Percentiles rank a stretch among this genome's conserved stretches.
Conservation (phyloP, 768 basidiomycete genomes). For the Fistulinella prunicolor region DNA sequence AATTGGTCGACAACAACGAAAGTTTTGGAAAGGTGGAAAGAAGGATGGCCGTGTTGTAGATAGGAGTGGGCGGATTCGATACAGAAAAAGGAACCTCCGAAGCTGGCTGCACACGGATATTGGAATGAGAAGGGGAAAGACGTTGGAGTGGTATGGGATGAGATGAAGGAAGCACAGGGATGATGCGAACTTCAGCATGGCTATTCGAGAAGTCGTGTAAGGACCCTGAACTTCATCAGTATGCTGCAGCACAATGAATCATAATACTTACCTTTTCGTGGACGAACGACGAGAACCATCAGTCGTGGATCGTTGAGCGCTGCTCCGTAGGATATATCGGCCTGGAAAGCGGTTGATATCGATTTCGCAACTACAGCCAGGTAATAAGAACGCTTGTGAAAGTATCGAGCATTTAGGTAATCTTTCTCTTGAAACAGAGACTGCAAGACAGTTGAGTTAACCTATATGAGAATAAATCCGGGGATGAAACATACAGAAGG, state of each 20-base stretch:
- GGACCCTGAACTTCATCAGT: constrained; percentile 39
- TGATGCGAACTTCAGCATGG: constrained; percentile 68
- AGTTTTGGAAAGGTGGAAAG: constrained; percentile 36
- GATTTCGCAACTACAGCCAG: constrained; percentile 73
- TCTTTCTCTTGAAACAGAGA: constrained; percentile 94
- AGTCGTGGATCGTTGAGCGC: constrained; percentile 58
- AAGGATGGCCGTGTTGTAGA: constrained; percentile 78
- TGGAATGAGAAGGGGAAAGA: constrained; percentile 73
- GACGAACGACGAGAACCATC: constrained; percentile 60
- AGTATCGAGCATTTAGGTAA: constrained; percentile 83
- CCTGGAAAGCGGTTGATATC: constrained; percentile 45
- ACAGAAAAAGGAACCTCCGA: constrained; percentile 4
- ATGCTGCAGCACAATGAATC: constrained; percentile 20
- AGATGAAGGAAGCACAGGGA: constrained; percentile 58
- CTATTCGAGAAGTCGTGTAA: constrained; percentile 63
- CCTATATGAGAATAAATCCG: not conserved
- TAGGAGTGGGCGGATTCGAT: constrained; percentile 55
- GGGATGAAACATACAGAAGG: constrained; percentile 55
- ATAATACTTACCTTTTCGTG: constrained; percentile 46
- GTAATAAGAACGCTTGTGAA: constrained; percentile 90
- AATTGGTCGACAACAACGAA: constrained; percentile 42
- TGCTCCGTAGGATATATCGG: constrained; percentile 63
- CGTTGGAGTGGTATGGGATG: constrained; percentile 65
- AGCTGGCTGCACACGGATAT: constrained; percentile 46
- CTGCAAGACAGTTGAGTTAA: constrained; percentile 33